Evolutionary conservation across 441 rosid species (phyloP).

Genomic region (Pelargonium cotyledonis): DNA sequence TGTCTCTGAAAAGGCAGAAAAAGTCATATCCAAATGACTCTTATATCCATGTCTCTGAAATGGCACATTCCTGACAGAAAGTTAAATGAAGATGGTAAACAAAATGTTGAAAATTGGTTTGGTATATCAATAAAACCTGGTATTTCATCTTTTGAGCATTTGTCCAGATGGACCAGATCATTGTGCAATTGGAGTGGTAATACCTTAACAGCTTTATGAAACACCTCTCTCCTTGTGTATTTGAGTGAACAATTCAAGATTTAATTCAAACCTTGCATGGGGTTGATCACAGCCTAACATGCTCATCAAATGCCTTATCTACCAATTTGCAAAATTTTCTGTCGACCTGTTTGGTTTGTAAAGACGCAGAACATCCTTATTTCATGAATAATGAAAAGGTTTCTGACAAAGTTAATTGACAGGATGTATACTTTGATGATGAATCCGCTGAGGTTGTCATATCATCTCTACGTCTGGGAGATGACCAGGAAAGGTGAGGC

Average conservation of each 20-base stretch:
- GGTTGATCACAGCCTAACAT: not conserved
- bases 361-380: conserved; percentile 10
- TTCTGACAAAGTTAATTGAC: conserved; percentile 29
- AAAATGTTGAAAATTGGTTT: not conserved
- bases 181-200: not conserved
- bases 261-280: not conserved
- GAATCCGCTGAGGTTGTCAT: conserved; percentile 98
- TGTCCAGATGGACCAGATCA: not conserved
- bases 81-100: not conserved
- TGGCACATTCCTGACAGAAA: not conserved
- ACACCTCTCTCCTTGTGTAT: not conserved
- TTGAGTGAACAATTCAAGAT: not conserved
- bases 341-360: conserved; percentile 11
- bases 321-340: not conserved
- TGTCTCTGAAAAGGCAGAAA: not conserved
- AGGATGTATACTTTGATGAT: conserved; percentile 99
- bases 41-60: not conserved
- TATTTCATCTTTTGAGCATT: not conserved
- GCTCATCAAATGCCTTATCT: not conserved
- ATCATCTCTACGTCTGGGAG: conserved; percentile 90
- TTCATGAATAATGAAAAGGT: conserved; percentile 16
- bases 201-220: not conserved
- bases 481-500: conserved; percentile 75
- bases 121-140: not conserved
- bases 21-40: not conserved